Conservation (phyloP, 345 rosid genomes). For the Populus tremula region DNA sequence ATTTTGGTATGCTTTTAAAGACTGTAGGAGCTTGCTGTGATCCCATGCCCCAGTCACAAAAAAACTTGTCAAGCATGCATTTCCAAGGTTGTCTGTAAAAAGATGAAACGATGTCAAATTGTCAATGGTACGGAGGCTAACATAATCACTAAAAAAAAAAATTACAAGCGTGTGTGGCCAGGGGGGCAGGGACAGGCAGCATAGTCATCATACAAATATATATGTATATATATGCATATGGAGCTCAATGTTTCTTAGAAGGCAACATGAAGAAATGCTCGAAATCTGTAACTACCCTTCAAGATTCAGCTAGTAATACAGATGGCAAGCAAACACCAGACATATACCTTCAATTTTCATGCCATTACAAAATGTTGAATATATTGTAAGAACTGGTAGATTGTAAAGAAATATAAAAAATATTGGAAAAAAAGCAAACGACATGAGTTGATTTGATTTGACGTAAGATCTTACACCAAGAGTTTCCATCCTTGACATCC, state of each 20-base stretch:
- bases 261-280: background rate
- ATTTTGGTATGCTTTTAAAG: conserved; percentile 72
- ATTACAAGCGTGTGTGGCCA: background rate
- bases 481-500: conserved; percentile 76
- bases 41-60: conserved; percentile 73
- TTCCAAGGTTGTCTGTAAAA: conserved; percentile 68
- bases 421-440: background rate
- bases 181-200: too few species aligned
- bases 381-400: background rate
- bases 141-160: background rate
- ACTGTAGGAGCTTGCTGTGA: conserved; percentile 58
- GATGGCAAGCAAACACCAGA: background rate
- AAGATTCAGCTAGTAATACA: background rate
- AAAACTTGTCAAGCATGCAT: conserved; percentile 69
- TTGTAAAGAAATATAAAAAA: background rate
- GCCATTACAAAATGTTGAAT: background rate
- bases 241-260: background rate
- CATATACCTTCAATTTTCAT: background rate
- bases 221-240: too few species aligned
- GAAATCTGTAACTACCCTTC: background rate
- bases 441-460: background rate
- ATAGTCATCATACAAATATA: too few species aligned
- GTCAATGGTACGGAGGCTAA: background rate
- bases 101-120: conserved; percentile 13
- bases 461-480: conserved; percentile 61